Evolutionary conservation across 352 stramenopile genomes (phyloP), one percentile per base, ranked within the genome.

Genomic region (Phytophthora cactorum): DNA sequence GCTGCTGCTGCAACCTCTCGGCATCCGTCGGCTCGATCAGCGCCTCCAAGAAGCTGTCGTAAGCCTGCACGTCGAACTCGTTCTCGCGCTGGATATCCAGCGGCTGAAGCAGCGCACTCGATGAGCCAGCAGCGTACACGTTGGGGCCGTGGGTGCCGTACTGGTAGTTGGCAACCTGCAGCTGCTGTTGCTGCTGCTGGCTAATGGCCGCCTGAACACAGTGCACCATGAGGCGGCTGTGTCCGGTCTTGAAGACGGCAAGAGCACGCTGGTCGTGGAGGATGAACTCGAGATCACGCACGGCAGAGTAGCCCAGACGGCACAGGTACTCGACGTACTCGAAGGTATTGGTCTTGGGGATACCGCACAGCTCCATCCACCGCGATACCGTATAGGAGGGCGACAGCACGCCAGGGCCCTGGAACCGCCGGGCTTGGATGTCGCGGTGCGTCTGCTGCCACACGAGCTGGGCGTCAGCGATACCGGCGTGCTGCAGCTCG

Each of bases 261-360:
- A 88, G 57, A 7, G 77, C 77, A 38, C 70, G 77, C 54, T 85
- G 68, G 52, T 89, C 80, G 58, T 89, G 76, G 8, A 79, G n/a
- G 34, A 86, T 78, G 46, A 82, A 77, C 60, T 88, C 78, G 41
- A 92, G 72, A 25, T 90, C 79, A n/a, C 70, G 71, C 36, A 89
- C 75, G 29, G 59, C 64, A 38, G 84, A 74, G 66, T 91, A 91
- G 15, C 82, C 82, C n/a, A 85, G 72, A 52, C 71, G 83, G 38
- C 78, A 77, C 4, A 92, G 66, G 22, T 75, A 71, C 53, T 88
- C 82, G 15, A 79, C 75, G 68, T 92, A 92, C 63, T 85, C 58
- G 53, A 77, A 82, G 39, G 75, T 75, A 41, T 59, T 70, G 22
- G 66, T 54, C 32, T 75, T 74, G 5, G 84, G 77, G 53, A 92